Evolutionary conservation across 177 flowering plant species (phyloP), one percentile per base, ranked within the genome.

Genomic region (Vitis hybrid): DNA sequence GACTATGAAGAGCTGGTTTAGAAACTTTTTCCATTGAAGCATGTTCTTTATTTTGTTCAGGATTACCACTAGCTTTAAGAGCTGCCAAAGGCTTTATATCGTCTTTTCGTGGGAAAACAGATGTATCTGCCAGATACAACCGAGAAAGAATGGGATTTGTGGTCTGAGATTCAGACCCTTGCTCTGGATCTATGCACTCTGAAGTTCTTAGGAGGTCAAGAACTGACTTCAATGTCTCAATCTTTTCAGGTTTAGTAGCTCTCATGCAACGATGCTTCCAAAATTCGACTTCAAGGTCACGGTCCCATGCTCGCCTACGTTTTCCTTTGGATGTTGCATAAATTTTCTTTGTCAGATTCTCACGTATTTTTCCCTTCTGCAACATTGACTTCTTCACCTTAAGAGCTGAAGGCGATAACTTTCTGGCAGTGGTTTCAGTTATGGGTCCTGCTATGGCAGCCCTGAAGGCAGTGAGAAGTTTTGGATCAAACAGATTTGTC

Each of bases 221-320:
- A 79, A 93, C 99, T 45, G 97, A 91, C 66, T 85, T 87, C 73
- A 95, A 75, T 22, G 98, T 90, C 70, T 87, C 90, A 73, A 90
- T 79, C 71, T 93, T 95, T 74, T 92, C 97, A 70, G 91, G 88
- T 65, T 84, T 89, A 15, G 81, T 61, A 69, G 80, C 71, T 73
- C 76, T 75, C 71, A 68, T 67, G 78, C 95, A 88, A 26, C 99
- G 90, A 73, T 88, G 86, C 82, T 92, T 95, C 99, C 99, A 95
- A 73, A 95, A 95, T 72, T 95, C 99, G 57, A 93, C 75, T 73
- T 93, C 97, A 83, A 92, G 88, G 67, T 95, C 98, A 67, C 99
- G 82, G 70, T 87, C 89, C 99, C 99, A 95, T 68, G 88, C 91
- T 67, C 89, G 90, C 64, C 72, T 84, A 56, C 97, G 80, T 73